Percentiles rank a stretch among this genome's conserved stretches.
Evolutionary conservation across 2,329 filamentous ascomycete genomes (phyloP).

Genomic region (Penicillium oxalicum): DNA sequence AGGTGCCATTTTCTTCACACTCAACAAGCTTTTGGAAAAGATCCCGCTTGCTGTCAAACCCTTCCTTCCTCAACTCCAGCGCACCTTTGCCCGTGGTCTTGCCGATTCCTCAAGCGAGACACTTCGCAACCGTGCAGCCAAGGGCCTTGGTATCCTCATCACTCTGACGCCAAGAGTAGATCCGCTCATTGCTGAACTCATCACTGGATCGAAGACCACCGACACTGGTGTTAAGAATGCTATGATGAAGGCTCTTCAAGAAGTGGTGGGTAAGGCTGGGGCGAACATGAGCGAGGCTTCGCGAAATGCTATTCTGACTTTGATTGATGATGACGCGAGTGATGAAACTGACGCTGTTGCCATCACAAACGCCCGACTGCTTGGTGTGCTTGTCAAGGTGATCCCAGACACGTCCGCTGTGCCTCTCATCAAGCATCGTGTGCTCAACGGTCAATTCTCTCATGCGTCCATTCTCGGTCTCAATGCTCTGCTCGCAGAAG

Average conservation of each 20-base stretch:
- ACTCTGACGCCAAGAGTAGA: constrained; percentile 93
- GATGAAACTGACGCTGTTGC: constrained; percentile 70
- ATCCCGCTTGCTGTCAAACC: constrained; percentile 93
- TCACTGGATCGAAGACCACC: constrained; percentile 87
- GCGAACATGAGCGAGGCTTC: constrained; percentile 91
- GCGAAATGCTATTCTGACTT: constrained; percentile 71
- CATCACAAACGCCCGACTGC: constrained; percentile 82
- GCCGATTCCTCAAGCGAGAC: constrained; percentile 89
- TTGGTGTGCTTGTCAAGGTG: constrained; percentile 85
- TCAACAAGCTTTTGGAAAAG: constrained; percentile 94
- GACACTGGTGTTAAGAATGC: constrained; percentile 85
- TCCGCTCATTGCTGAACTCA: constrained; percentile 84
- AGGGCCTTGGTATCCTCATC: constrained; percentile 89
- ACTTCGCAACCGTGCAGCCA: constrained; percentile 79
- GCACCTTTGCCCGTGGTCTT: constrained; percentile 92
- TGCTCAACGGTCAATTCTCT: constrained; percentile 69
- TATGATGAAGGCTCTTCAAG: constrained; percentile 94
- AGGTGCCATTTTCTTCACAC: constrained; percentile 82
- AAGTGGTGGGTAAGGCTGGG: constrained; percentile 92
- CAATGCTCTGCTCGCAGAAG: constrained; percentile 82
- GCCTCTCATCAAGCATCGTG: constrained; percentile 61
- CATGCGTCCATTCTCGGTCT: constrained; percentile 77
- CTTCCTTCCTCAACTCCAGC: constrained; percentile 91
- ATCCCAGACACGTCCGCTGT: constrained; percentile 65
- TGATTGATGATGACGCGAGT: constrained; percentile 81